A percentile compares a stretch with the other conserved stretches of the same genome.
Conservation (phyloP, 2,329 filamentous ascomycete genomes). For the Sarocladium brachiariae region DNA sequence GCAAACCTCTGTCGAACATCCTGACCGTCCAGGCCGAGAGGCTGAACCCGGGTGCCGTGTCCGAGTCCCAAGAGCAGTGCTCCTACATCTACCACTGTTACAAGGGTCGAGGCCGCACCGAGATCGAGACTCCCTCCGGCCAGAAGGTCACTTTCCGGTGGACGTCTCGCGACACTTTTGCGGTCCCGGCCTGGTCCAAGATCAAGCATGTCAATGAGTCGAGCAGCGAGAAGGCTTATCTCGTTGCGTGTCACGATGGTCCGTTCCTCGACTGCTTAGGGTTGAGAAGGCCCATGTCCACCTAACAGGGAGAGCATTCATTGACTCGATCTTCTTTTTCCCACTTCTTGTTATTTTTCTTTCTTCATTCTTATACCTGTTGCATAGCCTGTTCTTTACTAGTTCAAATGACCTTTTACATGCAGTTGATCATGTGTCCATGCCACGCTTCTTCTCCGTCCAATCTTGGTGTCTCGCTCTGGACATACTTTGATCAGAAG, state of each 20-base stretch:
- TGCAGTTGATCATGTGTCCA: too few species aligned
- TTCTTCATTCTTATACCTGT: too few species aligned
- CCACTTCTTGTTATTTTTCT: too few species aligned
- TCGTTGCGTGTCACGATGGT: constrained; percentile 27
- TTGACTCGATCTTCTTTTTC: too few species aligned
- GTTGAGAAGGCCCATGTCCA: constrained; percentile 13
- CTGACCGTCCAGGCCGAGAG: constrained; percentile 43
- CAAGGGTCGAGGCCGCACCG: constrained; percentile 35
- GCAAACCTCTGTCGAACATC: constrained; percentile 31
- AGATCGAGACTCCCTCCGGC: constrained; percentile 26
- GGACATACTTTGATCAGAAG: too few species aligned
- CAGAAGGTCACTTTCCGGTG: constrained; percentile 32
- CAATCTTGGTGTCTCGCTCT: too few species aligned
- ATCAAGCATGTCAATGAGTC: constrained; percentile 37
- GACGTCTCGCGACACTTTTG: constrained; percentile 45
- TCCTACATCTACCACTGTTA: constrained; percentile 49
- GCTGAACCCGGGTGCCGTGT: constrained; percentile 26
- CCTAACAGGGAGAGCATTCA: not conserved
- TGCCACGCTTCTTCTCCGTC: too few species aligned
- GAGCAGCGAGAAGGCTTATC: constrained; percentile 20
- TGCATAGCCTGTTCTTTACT: too few species aligned
- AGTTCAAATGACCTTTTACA: too few species aligned
- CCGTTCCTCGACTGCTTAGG: constrained; percentile 26
- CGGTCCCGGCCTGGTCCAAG: constrained; percentile 43
- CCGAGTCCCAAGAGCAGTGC: constrained; percentile 36